Conservation (phyloP, 148 eudicot species). For the Heliamphora exappendiculata region DNA sequence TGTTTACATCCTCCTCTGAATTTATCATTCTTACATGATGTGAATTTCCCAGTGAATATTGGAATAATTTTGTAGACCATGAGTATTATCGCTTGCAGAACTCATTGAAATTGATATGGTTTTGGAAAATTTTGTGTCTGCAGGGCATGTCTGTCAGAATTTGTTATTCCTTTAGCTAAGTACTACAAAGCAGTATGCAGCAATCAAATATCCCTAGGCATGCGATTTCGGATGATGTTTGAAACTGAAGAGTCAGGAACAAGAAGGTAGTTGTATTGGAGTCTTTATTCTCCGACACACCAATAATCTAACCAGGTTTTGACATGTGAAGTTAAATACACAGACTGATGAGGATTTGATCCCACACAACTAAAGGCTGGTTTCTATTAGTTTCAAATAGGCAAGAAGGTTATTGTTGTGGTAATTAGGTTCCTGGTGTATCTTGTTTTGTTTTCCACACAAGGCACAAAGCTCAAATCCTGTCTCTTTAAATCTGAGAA, state of each 20-base stretch:
- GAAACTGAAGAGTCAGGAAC: constrained; percentile 98
- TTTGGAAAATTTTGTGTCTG: constrained; percentile 3
- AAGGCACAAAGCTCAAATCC: neutral
- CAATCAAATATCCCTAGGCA: constrained; percentile 85
- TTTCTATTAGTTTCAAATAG: neutral
- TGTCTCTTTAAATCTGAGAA: neutral
- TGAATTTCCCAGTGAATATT: neutral
- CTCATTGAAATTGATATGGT: neutral
- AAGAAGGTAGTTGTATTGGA: constrained; percentile 53
- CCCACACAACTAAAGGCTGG: neutral
- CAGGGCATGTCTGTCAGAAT: constrained; percentile 97
- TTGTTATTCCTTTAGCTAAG: constrained; percentile 91
- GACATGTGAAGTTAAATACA: neutral
- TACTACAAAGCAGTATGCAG: constrained; percentile 80
- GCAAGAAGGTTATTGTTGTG: neutral
- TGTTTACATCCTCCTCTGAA: too few relatives aligned
- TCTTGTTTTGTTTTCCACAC: neutral
- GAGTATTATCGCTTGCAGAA: too few relatives aligned
- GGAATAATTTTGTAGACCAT: neutral
- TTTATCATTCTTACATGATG: neutral
- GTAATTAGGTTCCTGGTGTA: neutral
- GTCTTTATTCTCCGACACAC: neutral
- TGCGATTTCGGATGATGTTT: constrained; percentile 97
- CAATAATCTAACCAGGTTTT: neutral
- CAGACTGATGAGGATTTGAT: neutral